These are phyloP conservation scores for Ascomycota sp. DNA, from an alignment of 2,329 filamentous ascomycete genomes.

Conservation along the genomic window DNA sequence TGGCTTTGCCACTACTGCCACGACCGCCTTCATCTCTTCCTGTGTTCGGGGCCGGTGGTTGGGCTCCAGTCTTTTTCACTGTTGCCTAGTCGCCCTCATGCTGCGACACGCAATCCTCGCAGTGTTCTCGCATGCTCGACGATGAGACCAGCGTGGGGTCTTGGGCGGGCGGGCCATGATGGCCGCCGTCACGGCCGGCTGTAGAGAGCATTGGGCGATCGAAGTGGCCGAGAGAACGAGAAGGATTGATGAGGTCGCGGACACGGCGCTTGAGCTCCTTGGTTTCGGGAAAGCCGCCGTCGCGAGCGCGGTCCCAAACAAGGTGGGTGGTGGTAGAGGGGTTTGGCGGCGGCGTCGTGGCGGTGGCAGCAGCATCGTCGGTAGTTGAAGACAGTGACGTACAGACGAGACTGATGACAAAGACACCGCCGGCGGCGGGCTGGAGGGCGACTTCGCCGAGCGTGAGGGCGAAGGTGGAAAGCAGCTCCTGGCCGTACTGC, in stretches of 20 bases:
- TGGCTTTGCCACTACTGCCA: too few species aligned
- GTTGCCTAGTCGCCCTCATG: too few species aligned
- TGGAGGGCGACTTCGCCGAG: constrained; percentile 78
- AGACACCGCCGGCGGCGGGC: constrained; percentile 68
- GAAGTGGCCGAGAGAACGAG: constrained; percentile 61
- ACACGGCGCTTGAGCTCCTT: constrained; percentile 78
- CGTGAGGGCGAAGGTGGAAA: constrained; percentile 71
- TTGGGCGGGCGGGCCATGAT: too few species aligned
- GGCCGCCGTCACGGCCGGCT: too few species aligned
- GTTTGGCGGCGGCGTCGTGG: neutral
- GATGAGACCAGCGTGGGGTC: too few species aligned
- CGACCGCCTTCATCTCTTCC: too few species aligned
- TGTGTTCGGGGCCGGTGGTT: too few species aligned
- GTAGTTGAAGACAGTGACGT: neutral
- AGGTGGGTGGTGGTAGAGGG: neutral
- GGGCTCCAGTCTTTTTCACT: too few species aligned
- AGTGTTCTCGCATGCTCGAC: too few species aligned
- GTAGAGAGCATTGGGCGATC: too few species aligned
- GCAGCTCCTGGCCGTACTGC: constrained; percentile 82
- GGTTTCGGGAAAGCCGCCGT: constrained; percentile 85
- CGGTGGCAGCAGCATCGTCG: neutral
- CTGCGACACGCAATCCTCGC: too few species aligned
- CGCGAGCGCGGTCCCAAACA: constrained; percentile 72
- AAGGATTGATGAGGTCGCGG: constrained; percentile 63
- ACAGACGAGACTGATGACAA: constrained; percentile 57